These are phyloP conservation scores for Apophysomyces elegans DNA, from an alignment of 371 early-diverging fungal species.

Conservation along the genomic window DNA sequence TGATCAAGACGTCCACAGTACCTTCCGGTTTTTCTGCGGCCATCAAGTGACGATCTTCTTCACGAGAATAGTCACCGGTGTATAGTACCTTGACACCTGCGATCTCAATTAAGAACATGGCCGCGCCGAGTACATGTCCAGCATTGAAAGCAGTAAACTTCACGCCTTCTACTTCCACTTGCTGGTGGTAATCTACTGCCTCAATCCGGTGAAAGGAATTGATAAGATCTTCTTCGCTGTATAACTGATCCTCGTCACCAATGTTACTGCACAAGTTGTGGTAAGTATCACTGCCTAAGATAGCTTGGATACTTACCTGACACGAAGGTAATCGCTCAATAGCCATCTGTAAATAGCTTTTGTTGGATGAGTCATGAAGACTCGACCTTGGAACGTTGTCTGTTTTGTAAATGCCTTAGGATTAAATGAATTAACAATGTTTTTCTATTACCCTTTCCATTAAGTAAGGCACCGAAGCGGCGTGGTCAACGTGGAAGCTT, in stretches of 20 bases:
- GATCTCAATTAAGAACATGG: constrained; percentile 99
- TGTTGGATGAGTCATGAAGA: constrained; percentile 99
- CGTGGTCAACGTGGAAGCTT: constrained; percentile 99
- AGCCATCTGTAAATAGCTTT: constrained; percentile 99
- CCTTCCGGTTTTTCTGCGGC: constrained; percentile 95
- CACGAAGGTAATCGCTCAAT: constrained; percentile 96
- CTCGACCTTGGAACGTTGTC: constrained; percentile 98
- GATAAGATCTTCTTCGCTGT: constrained; percentile 94
- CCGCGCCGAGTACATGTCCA: constrained; percentile 99
- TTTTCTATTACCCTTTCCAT: constrained; percentile 84
- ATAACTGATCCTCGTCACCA: constrained; percentile 91
- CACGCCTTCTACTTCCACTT: constrained; percentile 95
- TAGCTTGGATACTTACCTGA: constrained; percentile 60
- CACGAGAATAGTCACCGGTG: constrained; percentile 99
- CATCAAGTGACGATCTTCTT: constrained; percentile 99
- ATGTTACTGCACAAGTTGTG: constrained; percentile 64
- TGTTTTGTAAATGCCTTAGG: constrained; percentile 25
- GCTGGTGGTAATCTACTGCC: constrained; percentile 98
- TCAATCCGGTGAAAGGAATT: constrained; percentile 95
- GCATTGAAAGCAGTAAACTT: constrained; percentile 98
- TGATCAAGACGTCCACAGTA: constrained; percentile 94
- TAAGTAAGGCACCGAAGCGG: constrained; percentile 99
- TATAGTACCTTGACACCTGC: constrained; percentile 96
- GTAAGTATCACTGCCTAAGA: not conserved
- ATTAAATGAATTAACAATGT: too few species aligned